phyloP scores from a whole-genome alignment of 2,329 filamentous ascomycete species.

The Fusarium drepaniforme region DNA sequence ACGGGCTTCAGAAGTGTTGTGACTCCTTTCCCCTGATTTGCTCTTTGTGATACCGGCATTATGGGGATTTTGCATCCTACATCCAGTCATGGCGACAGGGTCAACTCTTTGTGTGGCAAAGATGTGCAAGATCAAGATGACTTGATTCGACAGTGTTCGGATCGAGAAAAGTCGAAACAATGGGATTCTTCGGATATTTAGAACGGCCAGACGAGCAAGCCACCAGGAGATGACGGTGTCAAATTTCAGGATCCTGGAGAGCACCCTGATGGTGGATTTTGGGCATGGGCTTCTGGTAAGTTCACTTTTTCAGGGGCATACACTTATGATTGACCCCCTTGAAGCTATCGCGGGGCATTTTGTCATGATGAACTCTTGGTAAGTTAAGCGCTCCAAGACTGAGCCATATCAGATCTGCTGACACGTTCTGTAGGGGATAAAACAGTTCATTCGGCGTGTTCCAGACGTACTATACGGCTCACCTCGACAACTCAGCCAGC shows the following conservation, averaged over 20 bases:
- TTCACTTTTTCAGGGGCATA: rapidly evolving
- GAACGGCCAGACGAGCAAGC: background rate
- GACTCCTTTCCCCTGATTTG: background rate
- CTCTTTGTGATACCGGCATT: background rate
- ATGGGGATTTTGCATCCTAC: background rate
- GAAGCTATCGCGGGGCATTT: background rate
- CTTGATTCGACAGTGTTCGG: background rate
- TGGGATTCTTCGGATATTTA: background rate
- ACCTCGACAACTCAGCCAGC: background rate
- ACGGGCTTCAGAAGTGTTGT: background rate
- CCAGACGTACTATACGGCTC: background rate
- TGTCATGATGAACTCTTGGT: background rate
- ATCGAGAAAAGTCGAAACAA: background rate
- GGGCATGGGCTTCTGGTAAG: background rate
- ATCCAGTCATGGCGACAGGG: background rate
- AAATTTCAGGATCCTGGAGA: background rate
- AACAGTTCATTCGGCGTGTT: background rate
- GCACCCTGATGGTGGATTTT: background rate
- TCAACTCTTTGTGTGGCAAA: background rate
- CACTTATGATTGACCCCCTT: background rate
- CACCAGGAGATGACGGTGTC: background rate
- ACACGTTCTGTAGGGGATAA: background rate
- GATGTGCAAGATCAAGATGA: background rate
- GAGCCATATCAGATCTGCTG: rapidly evolving
- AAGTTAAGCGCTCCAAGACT: rapidly evolving